phyloP scores from a whole-genome alignment of 257 asterid species.

The Phtheirospermum japonicum region DNA sequence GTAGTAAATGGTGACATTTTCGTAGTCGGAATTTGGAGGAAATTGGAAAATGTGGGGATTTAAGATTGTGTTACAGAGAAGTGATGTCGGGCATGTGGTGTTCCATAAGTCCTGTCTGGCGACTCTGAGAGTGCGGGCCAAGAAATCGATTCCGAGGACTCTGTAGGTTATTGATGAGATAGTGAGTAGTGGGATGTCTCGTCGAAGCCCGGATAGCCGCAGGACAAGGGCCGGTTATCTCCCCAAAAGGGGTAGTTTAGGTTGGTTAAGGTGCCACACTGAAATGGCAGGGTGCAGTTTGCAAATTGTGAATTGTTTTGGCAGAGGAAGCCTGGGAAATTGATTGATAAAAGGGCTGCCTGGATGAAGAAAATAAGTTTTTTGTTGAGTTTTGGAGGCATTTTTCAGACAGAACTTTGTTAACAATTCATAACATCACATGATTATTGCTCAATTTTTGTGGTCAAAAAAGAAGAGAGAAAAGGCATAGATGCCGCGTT shows the following conservation, averaged over 20 bases:
- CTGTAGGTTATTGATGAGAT: constrained; percentile 15
- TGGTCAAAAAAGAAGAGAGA: too few species aligned
- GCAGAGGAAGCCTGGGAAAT: constrained; percentile 24
- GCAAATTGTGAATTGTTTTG: constrained; percentile 12
- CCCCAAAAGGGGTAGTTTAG: constrained; percentile 48
- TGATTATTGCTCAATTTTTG: too few species aligned
- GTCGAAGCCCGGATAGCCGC: constrained; percentile 39
- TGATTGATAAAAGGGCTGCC: constrained; percentile 13
- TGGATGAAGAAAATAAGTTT: too few species aligned
- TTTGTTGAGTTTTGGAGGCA: too few species aligned
- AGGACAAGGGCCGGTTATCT: neutral
- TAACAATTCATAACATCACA: too few species aligned
- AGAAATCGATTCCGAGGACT: neutral
- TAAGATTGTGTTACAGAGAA: constrained; percentile 14
- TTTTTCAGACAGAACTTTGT: too few species aligned
- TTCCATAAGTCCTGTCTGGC: constrained; percentile 37
- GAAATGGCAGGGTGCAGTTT: constrained; percentile 21
- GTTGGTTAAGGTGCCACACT: constrained; percentile 24
- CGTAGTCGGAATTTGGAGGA: neutral
- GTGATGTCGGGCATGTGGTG: constrained; percentile 18
- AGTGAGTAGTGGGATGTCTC: neutral
- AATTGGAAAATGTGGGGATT: constrained; percentile 19
- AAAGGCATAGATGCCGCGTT: too few species aligned
- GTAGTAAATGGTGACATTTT: constrained; percentile 32
- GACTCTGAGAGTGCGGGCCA: neutral